Percentiles rank a stretch among this genome's conserved stretches.
Conservation (phyloP, 2,329 filamentous ascomycete genomes). For the Ampelomyces quisqualis region DNA sequence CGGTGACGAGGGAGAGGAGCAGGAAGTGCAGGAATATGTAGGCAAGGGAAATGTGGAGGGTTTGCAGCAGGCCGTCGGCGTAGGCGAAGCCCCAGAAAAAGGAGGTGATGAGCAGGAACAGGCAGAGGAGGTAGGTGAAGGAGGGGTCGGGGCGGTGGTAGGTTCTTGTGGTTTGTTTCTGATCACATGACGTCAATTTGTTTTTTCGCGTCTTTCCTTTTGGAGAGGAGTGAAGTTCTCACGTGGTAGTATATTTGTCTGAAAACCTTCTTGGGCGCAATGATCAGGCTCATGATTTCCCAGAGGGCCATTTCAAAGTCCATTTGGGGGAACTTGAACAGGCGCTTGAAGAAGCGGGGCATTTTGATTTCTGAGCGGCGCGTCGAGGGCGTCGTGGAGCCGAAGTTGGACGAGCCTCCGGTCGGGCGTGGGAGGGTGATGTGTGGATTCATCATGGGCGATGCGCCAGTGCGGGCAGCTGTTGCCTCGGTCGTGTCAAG, state of each 20-base stretch:
- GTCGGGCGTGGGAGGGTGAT: conserved; percentile 62
- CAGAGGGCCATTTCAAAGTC: conserved; percentile 73
- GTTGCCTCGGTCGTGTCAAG: background rate
- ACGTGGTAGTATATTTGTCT: conserved; percentile 71
- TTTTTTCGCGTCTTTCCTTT: background rate
- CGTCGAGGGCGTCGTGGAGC: conserved; percentile 50
- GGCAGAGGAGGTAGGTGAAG: conserved; percentile 68
- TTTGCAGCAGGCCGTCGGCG: conserved; percentile 47
- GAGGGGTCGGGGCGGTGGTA: conserved; percentile 70
- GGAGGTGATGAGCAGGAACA: conserved; percentile 59
- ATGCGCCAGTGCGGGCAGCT: conserved; percentile 5
- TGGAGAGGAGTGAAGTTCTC: conserved; percentile 12
- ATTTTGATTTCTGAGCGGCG: conserved; percentile 58
- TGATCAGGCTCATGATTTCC: conserved; percentile 69
- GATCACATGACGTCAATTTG: background rate
- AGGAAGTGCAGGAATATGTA: conserved; percentile 63
- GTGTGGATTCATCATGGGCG: conserved; percentile 57
- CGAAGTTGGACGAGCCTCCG: conserved; percentile 56
- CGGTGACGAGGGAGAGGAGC: conserved; percentile 58
- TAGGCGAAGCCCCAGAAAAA: conserved; percentile 62
- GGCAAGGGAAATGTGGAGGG: conserved; percentile 49
- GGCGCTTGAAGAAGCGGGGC: conserved; percentile 66
- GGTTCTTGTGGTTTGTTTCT: conserved; percentile 66
- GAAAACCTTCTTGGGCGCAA: conserved; percentile 71
- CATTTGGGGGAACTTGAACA: conserved; percentile 74